Percentiles rank a stretch among this genome's conserved stretches.
These are phyloP conservation scores for Solanum commersonii DNA, from an alignment of 257 asterid genomes.

Conservation along the genomic window DNA sequence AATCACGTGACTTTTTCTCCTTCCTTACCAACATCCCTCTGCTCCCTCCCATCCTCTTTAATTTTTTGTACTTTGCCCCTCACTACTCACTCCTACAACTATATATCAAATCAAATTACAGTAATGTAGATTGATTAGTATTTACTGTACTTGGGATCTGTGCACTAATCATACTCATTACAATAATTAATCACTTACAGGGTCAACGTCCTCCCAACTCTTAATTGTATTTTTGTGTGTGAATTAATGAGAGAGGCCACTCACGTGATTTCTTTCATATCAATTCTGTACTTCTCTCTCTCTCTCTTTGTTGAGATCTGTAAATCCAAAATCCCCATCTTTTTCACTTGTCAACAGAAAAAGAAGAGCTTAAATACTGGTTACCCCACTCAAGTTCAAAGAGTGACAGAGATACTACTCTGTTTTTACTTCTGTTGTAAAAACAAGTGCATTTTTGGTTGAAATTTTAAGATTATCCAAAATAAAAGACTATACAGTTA, in stretches of 20 bases:
- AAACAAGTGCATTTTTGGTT: not conserved
- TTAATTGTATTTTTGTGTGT: not conserved
- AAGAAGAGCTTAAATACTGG: not conserved
- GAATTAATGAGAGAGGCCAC: not conserved
- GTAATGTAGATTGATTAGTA: not conserved
- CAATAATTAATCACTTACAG: not conserved
- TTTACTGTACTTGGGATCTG: not conserved
- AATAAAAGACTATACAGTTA: not conserved
- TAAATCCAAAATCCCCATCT: not conserved
- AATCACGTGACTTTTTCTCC: conserved; percentile 1
- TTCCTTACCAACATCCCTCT: not conserved
- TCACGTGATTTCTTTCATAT: not conserved
- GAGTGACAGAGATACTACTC: not conserved
- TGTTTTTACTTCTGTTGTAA: not conserved
- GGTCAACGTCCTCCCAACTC: not conserved
- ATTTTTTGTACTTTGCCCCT: not conserved
- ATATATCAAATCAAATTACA: not conserved
- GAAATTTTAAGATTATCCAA: not conserved
- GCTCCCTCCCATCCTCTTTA: not conserved
- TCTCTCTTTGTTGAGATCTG: not conserved
- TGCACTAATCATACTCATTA: not conserved
- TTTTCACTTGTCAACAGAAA: not conserved
- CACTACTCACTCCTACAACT: not conserved
- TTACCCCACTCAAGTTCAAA: not conserved
- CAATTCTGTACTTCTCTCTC: not conserved